These are phyloP conservation scores for Dillenia suffruticosa DNA, from an alignment of 164 flowering plant species.

Conservation along the genomic window DNA sequence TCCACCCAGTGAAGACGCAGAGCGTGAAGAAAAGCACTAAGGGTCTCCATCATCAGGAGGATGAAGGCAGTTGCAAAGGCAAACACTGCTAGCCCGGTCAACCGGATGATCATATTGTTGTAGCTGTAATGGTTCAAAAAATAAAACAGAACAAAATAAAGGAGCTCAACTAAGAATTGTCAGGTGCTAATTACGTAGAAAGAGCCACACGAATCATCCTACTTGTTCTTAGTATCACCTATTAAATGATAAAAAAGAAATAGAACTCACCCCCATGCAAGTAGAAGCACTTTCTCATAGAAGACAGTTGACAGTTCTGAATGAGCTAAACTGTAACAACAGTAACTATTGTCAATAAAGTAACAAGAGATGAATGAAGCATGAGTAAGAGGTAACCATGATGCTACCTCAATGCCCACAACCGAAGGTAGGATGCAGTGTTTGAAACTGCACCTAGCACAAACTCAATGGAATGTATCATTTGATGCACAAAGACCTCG, in stretches of 20 bases:
- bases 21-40: conserved; percentile 92
- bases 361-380: not conserved
- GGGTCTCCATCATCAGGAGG: conserved; percentile 90
- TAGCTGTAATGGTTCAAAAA: conserved; percentile 41
- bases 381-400: not conserved
- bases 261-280: conserved; percentile 82
- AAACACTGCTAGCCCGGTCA: conserved; percentile 72
- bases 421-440: conserved; percentile 95
- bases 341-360: conserved; percentile 10
- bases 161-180: not conserved
- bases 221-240: too few relatives aligned
- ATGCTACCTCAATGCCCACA: conserved; percentile 86
- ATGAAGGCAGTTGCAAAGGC: conserved; percentile 85
- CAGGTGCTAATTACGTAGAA: too few relatives aligned
- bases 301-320: conserved; percentile 93
- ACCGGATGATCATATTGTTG: conserved; percentile 56
- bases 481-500: conserved; percentile 91
- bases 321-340: conserved; percentile 77
- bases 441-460: conserved; percentile 93
- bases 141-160: not conserved
- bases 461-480: conserved; percentile 95
- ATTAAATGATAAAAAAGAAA: not conserved
- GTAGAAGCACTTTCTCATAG: conserved; percentile 85
- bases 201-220: too few relatives aligned
- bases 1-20: conserved; percentile 98